Conservation (phyloP, 345 rosid genomes). For the Dimocarpus longan region DNA sequence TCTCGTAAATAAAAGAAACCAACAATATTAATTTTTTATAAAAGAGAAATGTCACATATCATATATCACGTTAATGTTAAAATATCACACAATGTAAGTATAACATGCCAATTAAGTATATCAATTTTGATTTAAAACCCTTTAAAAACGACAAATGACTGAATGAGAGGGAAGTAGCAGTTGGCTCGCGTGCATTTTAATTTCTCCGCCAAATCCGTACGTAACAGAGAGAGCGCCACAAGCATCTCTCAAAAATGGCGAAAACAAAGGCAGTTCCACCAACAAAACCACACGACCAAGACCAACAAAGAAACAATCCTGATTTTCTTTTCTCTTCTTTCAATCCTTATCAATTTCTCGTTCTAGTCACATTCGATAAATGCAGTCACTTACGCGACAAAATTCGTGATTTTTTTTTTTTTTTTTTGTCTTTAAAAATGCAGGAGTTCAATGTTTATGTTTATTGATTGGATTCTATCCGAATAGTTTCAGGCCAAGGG, state of each 20-base stretch:
- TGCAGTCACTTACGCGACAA: not conserved
- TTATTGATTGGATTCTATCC: not conserved
- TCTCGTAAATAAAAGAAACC: too few relatives aligned
- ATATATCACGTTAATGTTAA: too few relatives aligned
- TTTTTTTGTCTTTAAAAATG: not conserved
- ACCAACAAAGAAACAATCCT: not conserved
- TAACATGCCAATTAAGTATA: too few relatives aligned
- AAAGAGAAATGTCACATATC: too few relatives aligned
- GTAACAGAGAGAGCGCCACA: conserved; percentile 34
- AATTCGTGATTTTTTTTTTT: not conserved
- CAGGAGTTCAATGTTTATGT: not conserved
- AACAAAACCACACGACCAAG: not conserved
- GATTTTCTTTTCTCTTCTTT: not conserved
- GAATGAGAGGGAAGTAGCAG: not conserved
- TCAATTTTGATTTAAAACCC: too few relatives aligned
- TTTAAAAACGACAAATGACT: not conserved
- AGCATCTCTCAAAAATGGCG: conserved; percentile 34
- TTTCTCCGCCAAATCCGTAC: conserved; percentile 9
- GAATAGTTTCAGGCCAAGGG: not conserved
- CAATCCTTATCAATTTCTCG: not conserved
- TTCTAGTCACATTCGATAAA: not conserved
- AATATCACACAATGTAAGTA: too few relatives aligned
- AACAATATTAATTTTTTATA: too few relatives aligned
- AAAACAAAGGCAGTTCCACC: conserved; percentile 23
- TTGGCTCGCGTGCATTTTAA: not conserved